Evolutionary conservation across 202 grass and related monocot genomes (phyloP).

Genomic region (Thinopyrum obtusiflorum): DNA sequence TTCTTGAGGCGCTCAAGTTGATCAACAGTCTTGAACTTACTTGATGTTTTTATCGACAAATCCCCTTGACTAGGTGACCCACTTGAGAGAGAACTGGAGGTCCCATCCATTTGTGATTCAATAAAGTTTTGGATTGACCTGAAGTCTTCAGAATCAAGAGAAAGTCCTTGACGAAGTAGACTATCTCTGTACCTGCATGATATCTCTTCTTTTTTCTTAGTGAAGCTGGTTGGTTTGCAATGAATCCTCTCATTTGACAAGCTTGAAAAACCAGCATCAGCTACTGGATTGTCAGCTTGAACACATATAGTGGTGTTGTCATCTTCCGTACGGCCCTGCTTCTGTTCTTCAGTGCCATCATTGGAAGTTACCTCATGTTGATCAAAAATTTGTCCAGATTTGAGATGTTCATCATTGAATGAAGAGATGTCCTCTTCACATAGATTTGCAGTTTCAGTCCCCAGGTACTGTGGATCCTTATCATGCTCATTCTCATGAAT

Average conservation of each 20-base stretch:
- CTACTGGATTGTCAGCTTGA: neutral
- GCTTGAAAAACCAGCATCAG: slow-evolving; percentile 31
- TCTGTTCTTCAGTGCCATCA: slow-evolving; percentile 34
- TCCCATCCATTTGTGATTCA: slow-evolving; percentile 44
- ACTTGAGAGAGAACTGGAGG: slow-evolving; percentile 44
- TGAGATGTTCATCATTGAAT: slow-evolving; percentile 35
- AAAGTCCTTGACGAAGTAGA: slow-evolving; percentile 38
- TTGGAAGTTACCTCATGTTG: slow-evolving; percentile 21
- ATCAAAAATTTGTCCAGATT: slow-evolving; percentile 48
- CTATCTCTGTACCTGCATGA: slow-evolving; percentile 26
- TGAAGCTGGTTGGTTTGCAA: slow-evolving; percentile 21
- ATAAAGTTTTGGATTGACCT: slow-evolving; percentile 51
- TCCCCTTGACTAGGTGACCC: slow-evolving; percentile 31
- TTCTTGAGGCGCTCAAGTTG: slow-evolving; percentile 54
- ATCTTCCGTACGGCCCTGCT: slow-evolving; percentile 22
- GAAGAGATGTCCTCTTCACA: slow-evolving; percentile 49
- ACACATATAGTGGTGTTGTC: neutral
- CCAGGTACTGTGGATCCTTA: neutral
- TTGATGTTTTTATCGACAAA: slow-evolving; percentile 20
- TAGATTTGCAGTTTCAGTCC: slow-evolving; percentile 26
- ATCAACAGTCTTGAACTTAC: slow-evolving; percentile 47
- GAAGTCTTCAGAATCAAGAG: slow-evolving; percentile 68
- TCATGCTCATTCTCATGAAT: neutral
- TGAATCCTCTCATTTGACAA: slow-evolving; percentile 44
- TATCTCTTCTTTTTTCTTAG: slow-evolving; percentile 38